phyloP scores from a whole-genome alignment of 108 stramenopile genomes.

The Parietichytrium sp. region DNA sequence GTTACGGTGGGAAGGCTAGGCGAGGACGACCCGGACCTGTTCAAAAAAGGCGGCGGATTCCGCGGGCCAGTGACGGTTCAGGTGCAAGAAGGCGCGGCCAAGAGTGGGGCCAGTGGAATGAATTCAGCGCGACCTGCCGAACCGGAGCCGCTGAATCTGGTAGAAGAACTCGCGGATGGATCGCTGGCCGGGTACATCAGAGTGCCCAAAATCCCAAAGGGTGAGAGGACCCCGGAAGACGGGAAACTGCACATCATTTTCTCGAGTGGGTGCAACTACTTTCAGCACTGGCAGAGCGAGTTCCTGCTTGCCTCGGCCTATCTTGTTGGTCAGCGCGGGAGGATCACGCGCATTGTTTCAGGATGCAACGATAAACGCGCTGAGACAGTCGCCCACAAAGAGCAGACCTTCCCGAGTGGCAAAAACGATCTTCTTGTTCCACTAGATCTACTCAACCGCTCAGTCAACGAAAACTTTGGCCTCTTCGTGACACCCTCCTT shows the following conservation, averaged over 20 bases:
- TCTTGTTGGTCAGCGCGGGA: neutral
- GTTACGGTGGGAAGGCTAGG: no score
- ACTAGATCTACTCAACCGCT: constrained; percentile 28
- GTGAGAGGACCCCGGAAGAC: constrained; percentile 1
- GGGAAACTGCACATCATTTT: constrained; percentile 26
- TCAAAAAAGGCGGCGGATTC: neutral
- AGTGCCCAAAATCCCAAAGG: neutral
- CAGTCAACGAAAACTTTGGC: constrained; percentile 35
- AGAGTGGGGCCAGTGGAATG: no score
- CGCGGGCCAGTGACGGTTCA: no score
- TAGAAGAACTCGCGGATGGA: no score
- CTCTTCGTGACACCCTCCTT: constrained; percentile 23
- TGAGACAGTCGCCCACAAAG: neutral
- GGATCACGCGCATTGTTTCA: constrained; percentile 28
- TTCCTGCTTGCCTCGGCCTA: constrained; percentile 7
- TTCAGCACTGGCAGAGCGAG: constrained; percentile 36
- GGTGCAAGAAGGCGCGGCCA: neutral
- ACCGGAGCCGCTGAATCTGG: no score
- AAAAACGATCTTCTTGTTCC: constrained; percentile 24
- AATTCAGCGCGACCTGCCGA: no score
- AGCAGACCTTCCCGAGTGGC: constrained; percentile 32
- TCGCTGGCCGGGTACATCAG: constrained; percentile 16
- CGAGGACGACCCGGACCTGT: no score
- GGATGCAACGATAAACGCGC: constrained; percentile 17
- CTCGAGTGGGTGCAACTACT: constrained; percentile 16